Conservation (phyloP, 2,329 filamentous ascomycete genomes). For the Botrytis cinerea region DNA sequence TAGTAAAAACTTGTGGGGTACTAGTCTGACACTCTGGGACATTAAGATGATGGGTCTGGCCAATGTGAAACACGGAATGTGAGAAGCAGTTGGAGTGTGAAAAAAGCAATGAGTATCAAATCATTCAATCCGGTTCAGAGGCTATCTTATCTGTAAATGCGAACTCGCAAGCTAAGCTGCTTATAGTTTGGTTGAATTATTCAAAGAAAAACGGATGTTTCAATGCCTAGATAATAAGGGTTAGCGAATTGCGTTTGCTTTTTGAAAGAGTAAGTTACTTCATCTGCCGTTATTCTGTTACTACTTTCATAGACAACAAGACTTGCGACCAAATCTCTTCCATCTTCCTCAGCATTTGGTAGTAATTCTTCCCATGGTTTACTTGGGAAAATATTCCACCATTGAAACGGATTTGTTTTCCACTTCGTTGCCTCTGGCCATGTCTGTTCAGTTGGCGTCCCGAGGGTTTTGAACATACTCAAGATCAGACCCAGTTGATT, state of each 20-base stretch:
- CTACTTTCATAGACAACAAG: slow-evolving; percentile 74
- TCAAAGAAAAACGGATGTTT: slow-evolving; percentile 19
- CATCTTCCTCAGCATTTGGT: slow-evolving; percentile 57
- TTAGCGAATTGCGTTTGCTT: background rate
- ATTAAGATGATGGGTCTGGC: background rate
- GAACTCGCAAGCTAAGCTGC: background rate
- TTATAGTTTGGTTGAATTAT: background rate
- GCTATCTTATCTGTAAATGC: background rate
- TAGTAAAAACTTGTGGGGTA: background rate
- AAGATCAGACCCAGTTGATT: slow-evolving; percentile 89
- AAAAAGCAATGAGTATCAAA: background rate
- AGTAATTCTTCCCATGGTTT: slow-evolving; percentile 71
- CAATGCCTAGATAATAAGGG: slow-evolving; percentile 7
- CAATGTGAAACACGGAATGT: background rate
- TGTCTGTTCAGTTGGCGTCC: slow-evolving; percentile 74
- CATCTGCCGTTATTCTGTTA: slow-evolving; percentile 64
- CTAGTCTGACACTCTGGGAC: background rate
- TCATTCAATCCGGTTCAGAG: background rate
- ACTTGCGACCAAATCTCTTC: slow-evolving; percentile 64
- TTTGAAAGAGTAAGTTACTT: slow-evolving; percentile 47
- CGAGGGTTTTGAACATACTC: slow-evolving; percentile 89
- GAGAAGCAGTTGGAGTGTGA: background rate
- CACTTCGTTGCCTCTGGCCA: slow-evolving; percentile 81
- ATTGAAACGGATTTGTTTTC: slow-evolving; percentile 80
- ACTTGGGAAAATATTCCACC: slow-evolving; percentile 74